Conservation (phyloP, 306 rosid genomes). For the Datisca glomerata region DNA sequence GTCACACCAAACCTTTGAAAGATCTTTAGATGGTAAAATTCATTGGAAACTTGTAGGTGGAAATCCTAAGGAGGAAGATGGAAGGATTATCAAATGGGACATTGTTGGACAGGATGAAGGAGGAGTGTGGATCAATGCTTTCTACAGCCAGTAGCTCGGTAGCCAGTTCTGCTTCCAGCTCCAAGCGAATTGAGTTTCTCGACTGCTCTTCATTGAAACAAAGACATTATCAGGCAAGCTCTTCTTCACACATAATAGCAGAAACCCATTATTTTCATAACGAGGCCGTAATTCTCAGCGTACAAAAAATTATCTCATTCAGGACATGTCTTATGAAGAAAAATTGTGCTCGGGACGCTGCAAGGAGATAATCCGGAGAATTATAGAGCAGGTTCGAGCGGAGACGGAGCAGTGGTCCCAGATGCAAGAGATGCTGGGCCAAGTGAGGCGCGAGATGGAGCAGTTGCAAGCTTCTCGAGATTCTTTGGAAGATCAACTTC, state of each 20-base stretch:
- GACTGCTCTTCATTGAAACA: conserved; percentile 24
- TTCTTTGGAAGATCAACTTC: conserved; percentile 74
- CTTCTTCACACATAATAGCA: too few species aligned
- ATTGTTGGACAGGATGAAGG: conserved; percentile 71
- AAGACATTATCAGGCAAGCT: conserved; percentile 26
- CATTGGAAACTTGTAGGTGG: conserved; percentile 37
- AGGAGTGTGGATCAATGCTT: conserved; percentile 75
- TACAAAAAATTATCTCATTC: too few species aligned
- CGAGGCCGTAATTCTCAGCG: background rate
- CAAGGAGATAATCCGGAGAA: conserved; percentile 59
- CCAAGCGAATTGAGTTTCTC: conserved; percentile 38
- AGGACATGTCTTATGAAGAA: too few species aligned
- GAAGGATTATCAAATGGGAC: conserved; percentile 76
- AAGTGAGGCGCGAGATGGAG: conserved; percentile 88
- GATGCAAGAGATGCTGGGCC: conserved; percentile 84
- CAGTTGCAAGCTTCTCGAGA: conserved; percentile 78
- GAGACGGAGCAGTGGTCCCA: conserved; percentile 99
- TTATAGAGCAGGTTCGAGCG: conserved; percentile 74
- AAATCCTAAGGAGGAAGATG: conserved; percentile 78
- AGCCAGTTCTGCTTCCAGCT: conserved; percentile 46
- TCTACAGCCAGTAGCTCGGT: conserved; percentile 42
- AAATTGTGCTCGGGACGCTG: conserved; percentile 71
- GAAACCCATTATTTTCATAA: background rate
- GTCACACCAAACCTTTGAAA: too few species aligned
- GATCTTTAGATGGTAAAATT: background rate